Base-by-base conservation (phyloP, 352 stramenopile genomes). In the Thraustochytrium sp. region DNA sequence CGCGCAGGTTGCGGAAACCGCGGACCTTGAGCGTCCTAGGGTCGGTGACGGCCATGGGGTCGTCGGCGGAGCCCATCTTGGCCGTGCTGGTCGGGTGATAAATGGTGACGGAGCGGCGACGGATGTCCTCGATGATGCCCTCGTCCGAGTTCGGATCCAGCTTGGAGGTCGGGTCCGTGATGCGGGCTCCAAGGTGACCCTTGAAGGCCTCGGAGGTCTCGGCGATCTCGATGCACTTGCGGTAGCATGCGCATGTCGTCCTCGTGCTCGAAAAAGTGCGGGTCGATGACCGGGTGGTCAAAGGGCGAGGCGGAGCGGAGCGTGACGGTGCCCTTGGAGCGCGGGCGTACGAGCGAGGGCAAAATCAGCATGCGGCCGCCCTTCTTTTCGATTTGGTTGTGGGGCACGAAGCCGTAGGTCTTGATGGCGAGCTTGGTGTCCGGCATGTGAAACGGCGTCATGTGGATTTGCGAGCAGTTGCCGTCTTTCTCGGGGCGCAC, bases 1-100 rank as follows among this genome's bases (percentile, higher is more conserved):
- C 87, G 44, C 92, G 91, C 53, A 98, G 87, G 68, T 91, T 90
- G 34, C 95, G 88, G 18, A 97, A 55, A 16, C 93, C 93, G 59
- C 93, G 90, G 29, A 98, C 93, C 18, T 88, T 88, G 51, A 94
- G 93, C 74, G 89, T 76, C 36, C 92, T 87, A 13, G 68, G 23
- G 76, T 98, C 92, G 31, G 97, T 92, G 44, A 97, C 94, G 29
- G 23, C 53, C 26, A 51, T 80, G 37, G 44, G 68, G 51, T 80
- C 68, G 29, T 80, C 68, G n/a, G 38, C 21, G 26, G 8, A n/a
- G n/a, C 75, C 61, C 75, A 84, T 84, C 51, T 76, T 76, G 42
- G 40, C n/a, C 18, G 54, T 84, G 13, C 54, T 31, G 23, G 59
- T 37, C 5, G 75, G 75, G 61, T 84, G 75, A 38, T 62, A 84